A percentile compares a stretch with the other conserved stretches of the same genome.
Evolutionary conservation across 371 early-diverging fungal genomes (phyloP).

Genomic region (Capillidium rhysosporum): DNA sequence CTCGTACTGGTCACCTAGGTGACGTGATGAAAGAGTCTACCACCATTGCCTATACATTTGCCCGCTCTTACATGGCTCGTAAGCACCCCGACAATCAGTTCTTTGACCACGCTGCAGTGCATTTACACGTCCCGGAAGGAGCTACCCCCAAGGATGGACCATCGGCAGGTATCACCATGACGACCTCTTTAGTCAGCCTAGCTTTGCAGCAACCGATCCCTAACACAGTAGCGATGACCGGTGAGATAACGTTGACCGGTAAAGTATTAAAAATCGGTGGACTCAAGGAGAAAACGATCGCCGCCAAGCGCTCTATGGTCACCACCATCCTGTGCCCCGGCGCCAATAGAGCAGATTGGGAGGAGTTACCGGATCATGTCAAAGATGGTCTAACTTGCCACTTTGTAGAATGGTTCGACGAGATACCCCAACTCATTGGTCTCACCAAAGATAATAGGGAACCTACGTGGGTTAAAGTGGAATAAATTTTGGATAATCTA

Average conservation of each 20-base stretch:
- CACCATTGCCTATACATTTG: constrained; percentile 84
- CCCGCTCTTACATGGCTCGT: constrained; percentile 50
- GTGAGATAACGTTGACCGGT: constrained; percentile 91
- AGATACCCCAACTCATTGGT: constrained; percentile 11
- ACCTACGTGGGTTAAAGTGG: constrained; percentile 41
- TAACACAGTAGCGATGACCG: constrained; percentile 87
- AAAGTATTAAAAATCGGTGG: constrained; percentile 94
- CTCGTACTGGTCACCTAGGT: constrained; percentile 83
- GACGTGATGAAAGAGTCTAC: constrained; percentile 96
- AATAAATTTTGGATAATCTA: too few relatives aligned
- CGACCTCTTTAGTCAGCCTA: constrained; percentile 76
- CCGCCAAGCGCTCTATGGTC: constrained; percentile 87
- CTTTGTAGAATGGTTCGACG: constrained; percentile 66
- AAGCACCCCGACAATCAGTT: constrained; percentile 65
- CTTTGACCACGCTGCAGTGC: constrained; percentile 71
- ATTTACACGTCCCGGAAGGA: constrained; percentile 93
- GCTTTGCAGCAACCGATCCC: constrained; percentile 55
- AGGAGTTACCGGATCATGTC: constrained; percentile 77
- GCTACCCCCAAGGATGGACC: constrained; percentile 97
- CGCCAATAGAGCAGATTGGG: constrained; percentile 83
- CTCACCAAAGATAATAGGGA: neutral
- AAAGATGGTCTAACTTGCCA: constrained; percentile 70
- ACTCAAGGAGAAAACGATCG: constrained; percentile 90
- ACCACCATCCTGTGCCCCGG: constrained; percentile 74
- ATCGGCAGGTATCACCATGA: constrained; percentile 90